Conservation (phyloP, 1,284 basidiomycete species). For the Ganoderma lingzhi region DNA sequence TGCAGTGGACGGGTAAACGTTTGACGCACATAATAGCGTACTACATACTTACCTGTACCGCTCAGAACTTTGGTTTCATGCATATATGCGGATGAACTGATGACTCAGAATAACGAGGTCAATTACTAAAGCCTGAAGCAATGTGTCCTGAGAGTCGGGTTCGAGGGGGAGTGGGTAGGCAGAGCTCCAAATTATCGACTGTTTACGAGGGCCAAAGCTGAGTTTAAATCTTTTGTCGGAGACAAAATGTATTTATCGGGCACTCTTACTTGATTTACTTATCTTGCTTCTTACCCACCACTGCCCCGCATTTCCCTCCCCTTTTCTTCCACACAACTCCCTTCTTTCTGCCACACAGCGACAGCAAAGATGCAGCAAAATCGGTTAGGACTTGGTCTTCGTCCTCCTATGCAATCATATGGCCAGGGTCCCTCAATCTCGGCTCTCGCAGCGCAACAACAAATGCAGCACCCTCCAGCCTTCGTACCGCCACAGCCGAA, state of each 20-base stretch:
- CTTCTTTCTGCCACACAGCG: not conserved
- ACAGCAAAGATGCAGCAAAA: constrained; percentile 67
- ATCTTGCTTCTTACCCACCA: not conserved
- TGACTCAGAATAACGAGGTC: too few relatives aligned
- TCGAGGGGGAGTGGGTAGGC: too few relatives aligned
- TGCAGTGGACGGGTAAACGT: too few relatives aligned
- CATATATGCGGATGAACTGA: too few relatives aligned
- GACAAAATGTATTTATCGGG: not conserved
- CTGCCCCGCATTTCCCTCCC: too few relatives aligned
- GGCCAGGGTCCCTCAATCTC: constrained; percentile 89
- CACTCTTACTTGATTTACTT: not conserved
- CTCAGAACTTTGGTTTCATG: too few relatives aligned
- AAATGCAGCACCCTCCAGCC: constrained; percentile 60
- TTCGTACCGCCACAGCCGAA: constrained; percentile 69
- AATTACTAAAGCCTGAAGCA: too few relatives aligned
- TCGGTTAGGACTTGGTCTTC: constrained; percentile 84
- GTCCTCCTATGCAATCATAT: constrained; percentile 83
- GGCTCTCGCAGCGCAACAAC: constrained; percentile 85
- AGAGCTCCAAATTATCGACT: too few relatives aligned
- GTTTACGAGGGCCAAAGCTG: not conserved
- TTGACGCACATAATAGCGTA: too few relatives aligned
- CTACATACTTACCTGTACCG: too few relatives aligned
- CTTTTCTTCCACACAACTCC: not conserved
- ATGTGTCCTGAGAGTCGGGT: too few relatives aligned
- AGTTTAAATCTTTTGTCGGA: not conserved